Percentiles rank a stretch among this genome's conserved stretches.
Evolutionary conservation across 2,329 filamentous ascomycete genomes (phyloP).

Genomic region (Alternaria sp.): DNA sequence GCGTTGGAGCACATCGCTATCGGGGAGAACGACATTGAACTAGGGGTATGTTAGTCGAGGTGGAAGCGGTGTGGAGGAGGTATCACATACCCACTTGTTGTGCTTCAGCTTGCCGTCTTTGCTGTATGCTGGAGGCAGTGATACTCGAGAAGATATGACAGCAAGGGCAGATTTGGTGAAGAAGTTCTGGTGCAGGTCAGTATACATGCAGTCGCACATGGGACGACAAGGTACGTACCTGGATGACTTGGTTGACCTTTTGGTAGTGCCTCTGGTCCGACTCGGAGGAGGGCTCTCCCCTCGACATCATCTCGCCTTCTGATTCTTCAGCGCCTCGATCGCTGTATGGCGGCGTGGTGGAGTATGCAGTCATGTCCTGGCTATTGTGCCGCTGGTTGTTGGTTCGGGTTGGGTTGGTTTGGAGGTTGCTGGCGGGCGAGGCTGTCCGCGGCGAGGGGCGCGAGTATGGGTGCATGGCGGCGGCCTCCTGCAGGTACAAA

Average conservation of each 20-base stretch:
- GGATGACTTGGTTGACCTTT: slow-evolving; percentile 92
- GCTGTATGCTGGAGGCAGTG: slow-evolving; percentile 66
- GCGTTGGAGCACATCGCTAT: slow-evolving; percentile 86
- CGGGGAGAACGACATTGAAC: slow-evolving; percentile 96
- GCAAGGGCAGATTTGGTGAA: slow-evolving; percentile 86
- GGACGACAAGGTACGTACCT: slow-evolving; percentile 64
- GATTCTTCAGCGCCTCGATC: slow-evolving; percentile 62
- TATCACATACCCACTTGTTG: slow-evolving; percentile 81
- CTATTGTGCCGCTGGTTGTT: slow-evolving; percentile 77
- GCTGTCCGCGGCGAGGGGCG: slow-evolving; percentile 75
- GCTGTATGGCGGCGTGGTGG: slow-evolving; percentile 60
- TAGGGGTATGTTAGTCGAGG: slow-evolving; percentile 52
- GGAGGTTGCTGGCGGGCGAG: slow-evolving; percentile 75
- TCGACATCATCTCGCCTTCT: slow-evolving; percentile 55
- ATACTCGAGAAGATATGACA: slow-evolving; percentile 81
- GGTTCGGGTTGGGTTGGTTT: slow-evolving; percentile 73
- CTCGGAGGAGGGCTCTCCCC: slow-evolving; percentile 41
- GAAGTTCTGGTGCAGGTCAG: slow-evolving; percentile 73
- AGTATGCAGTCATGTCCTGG: slow-evolving; percentile 60
- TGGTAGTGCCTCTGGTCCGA: slow-evolving; percentile 48
- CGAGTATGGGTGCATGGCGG: slow-evolving; percentile 82
- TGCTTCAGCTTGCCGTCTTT: slow-evolving; percentile 70
- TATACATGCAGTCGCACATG: slow-evolving; percentile 6
- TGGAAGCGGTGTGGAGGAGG: not conserved
- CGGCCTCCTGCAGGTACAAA: slow-evolving; percentile 36